A percentile compares a stretch with the other conserved stretches of the same genome.
Conservation (phyloP, 1,139 yeast species). For the Geotrichum phurueaensis region DNA sequence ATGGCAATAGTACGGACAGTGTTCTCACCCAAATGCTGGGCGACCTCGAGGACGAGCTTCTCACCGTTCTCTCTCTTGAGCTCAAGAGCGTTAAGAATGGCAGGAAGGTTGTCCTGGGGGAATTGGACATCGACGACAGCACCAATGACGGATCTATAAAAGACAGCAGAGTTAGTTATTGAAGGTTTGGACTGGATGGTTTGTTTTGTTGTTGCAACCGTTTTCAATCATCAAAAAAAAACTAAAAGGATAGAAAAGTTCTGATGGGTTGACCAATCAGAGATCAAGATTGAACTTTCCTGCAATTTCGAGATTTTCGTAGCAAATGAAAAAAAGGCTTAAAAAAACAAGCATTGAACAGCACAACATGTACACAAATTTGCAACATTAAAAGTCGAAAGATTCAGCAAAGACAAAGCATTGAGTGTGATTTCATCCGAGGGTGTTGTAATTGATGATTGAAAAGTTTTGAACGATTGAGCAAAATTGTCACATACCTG, state of each 20-base stretch:
- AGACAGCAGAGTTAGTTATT: not conserved
- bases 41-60: slow-evolving; percentile 89
- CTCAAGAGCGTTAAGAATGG: slow-evolving; percentile 93
- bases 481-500: slow-evolving; percentile 56
- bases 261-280: not conserved
- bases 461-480: slow-evolving; percentile 13
- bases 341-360: not conserved
- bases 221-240: not conserved
- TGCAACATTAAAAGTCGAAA: not conserved
- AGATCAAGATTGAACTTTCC: not conserved
- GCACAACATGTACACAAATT: not conserved
- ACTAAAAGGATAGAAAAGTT: not conserved
- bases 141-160: slow-evolving; percentile 89
- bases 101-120: slow-evolving; percentile 95
- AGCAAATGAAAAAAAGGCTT: not conserved
- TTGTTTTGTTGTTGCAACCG: not conserved
- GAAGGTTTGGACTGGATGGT: not conserved
- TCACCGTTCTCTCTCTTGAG: slow-evolving; percentile 59
- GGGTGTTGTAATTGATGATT: not conserved
- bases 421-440: not conserved
- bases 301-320: not conserved
- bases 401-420: not conserved
- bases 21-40: slow-evolving; percentile 99
- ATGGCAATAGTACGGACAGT: slow-evolving; percentile 99
- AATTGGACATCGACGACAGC: slow-evolving; percentile 99